A percentile compares a stretch with the other conserved stretches of the same genome.
phyloP scores from a whole-genome alignment of 2,329 filamentous ascomycete species.

The Scytalidium lignicola region DNA sequence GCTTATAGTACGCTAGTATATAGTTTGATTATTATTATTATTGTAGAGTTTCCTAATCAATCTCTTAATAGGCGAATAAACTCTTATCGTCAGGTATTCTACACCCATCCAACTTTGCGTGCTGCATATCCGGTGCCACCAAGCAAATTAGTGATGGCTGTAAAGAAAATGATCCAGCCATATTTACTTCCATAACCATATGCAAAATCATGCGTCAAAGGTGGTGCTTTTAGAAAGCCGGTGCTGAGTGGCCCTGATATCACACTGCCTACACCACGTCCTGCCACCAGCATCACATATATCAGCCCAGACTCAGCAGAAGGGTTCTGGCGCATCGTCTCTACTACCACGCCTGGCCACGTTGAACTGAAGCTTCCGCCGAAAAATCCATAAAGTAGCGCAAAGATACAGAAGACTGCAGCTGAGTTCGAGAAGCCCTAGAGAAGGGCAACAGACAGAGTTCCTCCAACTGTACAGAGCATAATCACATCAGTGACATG shows the following conservation, averaged over 20 bases:
- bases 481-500: slow-evolving; percentile 35
- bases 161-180: slow-evolving; percentile 47
- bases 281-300: slow-evolving; percentile 45
- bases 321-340: background rate
- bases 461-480: slow-evolving; percentile 43
- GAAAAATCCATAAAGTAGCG: slow-evolving; percentile 50
- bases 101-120: background rate
- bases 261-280: slow-evolving; percentile 56
- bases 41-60: too few species aligned
- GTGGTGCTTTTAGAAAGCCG: slow-evolving; percentile 38
- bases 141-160: slow-evolving; percentile 43
- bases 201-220: slow-evolving; percentile 33
- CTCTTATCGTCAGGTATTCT: background rate
- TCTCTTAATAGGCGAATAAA: too few species aligned
- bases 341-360: slow-evolving; percentile 31
- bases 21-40: too few species aligned
- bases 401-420: slow-evolving; percentile 42
- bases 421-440: slow-evolving; percentile 46
- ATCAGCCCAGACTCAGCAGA: slow-evolving; percentile 20
- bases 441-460: slow-evolving; percentile 41
- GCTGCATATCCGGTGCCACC: slow-evolving; percentile 18
- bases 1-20: too few species aligned
- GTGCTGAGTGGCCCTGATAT: slow-evolving; percentile 50
- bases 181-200: slow-evolving; percentile 45
- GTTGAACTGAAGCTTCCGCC: slow-evolving; percentile 45